Base-by-base conservation (phyloP, 2,329 filamentous ascomycete genomes). In the Aspergillus melleus region DNA sequence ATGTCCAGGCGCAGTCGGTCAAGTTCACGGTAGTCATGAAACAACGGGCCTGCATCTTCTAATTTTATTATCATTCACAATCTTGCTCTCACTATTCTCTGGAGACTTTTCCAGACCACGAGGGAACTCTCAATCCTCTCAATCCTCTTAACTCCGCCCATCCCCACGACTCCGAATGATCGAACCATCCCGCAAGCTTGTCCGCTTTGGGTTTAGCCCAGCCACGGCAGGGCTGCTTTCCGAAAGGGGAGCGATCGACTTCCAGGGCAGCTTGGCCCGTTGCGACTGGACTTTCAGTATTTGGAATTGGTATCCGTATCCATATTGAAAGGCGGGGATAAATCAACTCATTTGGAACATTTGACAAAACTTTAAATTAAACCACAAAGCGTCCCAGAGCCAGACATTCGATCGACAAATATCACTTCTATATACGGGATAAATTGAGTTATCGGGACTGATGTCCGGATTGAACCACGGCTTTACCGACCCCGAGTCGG, bases 1-100 rank as follows among this genome's bases (percentile, higher is more conserved):
- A 67, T 67, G 64, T 46, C 54, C 60, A 54, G 67, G 64, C 67
- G 63, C 66, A 69, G 66, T 58, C 55, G 61, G 46, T 49, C 42
- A 55, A 29, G 30, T 30, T 53, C 54, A 56, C 30, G 11, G 42
- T 24, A 20, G 6, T 36, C 51, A 8, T 47, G 53, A 47, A 47
- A 55, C 39, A 20, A 30, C 22, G 44, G 12, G 39, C 39, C 39
- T 54, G 20, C 44, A 10, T 16, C 22, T 26, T 39, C 24, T 19
- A 11, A 26, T 55, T 55, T 49, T 29, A 46, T 46, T 36, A 42
- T 42, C 20, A 24, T 54, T 22, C 10, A 1, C 8, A 4, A 9
- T 29, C 8, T 29, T 1, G 8, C 26, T 29, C 26, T 29, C 6
- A 29, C 26, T 29, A 6, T 29, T 42, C 39, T 29, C 26, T 29